Evolutionary conservation across 2,329 filamentous ascomycete species (phyloP), one percentile per base, ranked within the genome.

Genomic region (Trichoderma semiorbis): DNA sequence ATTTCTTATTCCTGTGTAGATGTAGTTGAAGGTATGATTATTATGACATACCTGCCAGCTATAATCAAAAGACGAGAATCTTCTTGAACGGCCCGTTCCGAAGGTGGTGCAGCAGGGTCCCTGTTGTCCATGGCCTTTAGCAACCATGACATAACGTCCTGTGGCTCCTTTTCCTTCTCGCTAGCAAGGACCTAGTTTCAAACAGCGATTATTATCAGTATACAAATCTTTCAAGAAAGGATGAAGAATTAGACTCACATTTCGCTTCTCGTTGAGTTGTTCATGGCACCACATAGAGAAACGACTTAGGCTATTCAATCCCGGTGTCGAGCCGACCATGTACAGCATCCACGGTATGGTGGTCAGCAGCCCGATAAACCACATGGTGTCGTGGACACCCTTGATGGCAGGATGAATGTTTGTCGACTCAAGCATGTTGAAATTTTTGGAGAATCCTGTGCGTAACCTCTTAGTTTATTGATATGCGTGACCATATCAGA

Each of bases 301-400:
- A 78, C 75, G 47, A 75, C 75, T 8, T 75, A 67, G 2, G 77
- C 78, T 1, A 74, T 72, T 14, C 83, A 74, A 79, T 81, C 80
- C 10, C 78, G 74, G 58, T 82, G 83, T 6, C 76, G 75, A 28
- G 14, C 78, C 76, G 0, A 79, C 80, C 57, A 83, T 83, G 7
- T 55, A 55, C 1, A 67, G 30, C 16, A 67, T 30, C 64, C 64
- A 67, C 4, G 64, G 64, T 2, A 57, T 21, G 11, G 50, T 57
- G 7, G n/a, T 26, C 18, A 58, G 4, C 4, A 57, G 11, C 1
- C 64, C 47, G 10, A 58, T 39, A 8, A 67, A 32, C 6, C n/a
- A 34, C 64, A 67, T 57, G 2, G 28, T 58, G 1, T 55, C 32
- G 5, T 39, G 64, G 1, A 67, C 16, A 3, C 64, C 64, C n/a